phyloP scores from a whole-genome alignment of 2,329 filamentous ascomycete species.

The Fusarium sp. region DNA sequence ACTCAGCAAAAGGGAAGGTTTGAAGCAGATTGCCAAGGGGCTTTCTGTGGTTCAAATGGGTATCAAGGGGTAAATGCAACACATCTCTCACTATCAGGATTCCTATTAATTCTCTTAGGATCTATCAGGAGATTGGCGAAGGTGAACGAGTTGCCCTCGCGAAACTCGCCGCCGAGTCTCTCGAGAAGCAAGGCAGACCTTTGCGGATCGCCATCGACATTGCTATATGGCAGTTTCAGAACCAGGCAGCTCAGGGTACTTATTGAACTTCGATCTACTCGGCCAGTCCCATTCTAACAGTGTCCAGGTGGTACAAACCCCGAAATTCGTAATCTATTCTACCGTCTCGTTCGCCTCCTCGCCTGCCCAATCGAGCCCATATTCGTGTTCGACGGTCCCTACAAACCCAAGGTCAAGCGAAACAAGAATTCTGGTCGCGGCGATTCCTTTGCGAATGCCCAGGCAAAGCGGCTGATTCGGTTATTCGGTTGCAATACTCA shows the following conservation, averaged over 20 bases:
- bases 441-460: conserved; percentile 74
- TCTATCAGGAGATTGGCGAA: conserved; percentile 88
- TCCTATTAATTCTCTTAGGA: conserved; percentile 61
- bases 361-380: conserved; percentile 83
- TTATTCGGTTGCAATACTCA: conserved; percentile 87
- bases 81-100: accelerated
- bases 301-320: conserved; percentile 82
- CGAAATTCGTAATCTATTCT: conserved; percentile 91
- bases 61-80: conserved; percentile 67
- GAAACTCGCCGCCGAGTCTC: conserved; percentile 82
- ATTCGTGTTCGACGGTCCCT: conserved; percentile 89
- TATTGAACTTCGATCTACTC: neutral
- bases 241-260: conserved; percentile 79
- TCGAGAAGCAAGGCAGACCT: conserved; percentile 76
- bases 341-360: conserved; percentile 82
- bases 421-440: conserved; percentile 78
- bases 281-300: conserved; percentile 16
- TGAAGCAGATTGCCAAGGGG: conserved; percentile 16
- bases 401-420: conserved; percentile 88
- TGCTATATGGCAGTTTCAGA: conserved; percentile 97
- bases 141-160: conserved; percentile 83
- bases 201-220: conserved; percentile 92
- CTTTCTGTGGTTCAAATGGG: conserved; percentile 60
- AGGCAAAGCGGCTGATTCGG: conserved; percentile 84
- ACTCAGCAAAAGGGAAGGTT: conserved; percentile 2